These are phyloP conservation scores for Porcisia hertigi DNA, from an alignment of 208 protist genomes.

Conservation along the genomic window DNA sequence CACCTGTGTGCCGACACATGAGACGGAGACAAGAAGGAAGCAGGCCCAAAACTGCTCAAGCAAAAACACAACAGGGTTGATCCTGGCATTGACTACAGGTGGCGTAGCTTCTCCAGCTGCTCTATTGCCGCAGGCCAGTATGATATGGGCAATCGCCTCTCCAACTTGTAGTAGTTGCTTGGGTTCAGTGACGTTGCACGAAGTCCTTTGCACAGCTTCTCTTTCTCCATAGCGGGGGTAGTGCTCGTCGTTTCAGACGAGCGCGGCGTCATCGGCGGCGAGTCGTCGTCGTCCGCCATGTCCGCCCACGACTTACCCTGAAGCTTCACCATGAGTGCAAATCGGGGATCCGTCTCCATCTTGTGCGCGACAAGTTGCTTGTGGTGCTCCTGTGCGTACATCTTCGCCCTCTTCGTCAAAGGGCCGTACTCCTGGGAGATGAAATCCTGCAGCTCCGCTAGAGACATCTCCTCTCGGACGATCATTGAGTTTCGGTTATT, in stretches of 20 bases:
- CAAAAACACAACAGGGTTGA: neutral
- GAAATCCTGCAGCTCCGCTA: conserved; percentile 56
- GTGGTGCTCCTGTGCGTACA: conserved; percentile 63
- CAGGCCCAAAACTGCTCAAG: neutral
- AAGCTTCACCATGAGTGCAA: conserved; percentile 32
- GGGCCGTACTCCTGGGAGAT: conserved; percentile 69
- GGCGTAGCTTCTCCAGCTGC: conserved; percentile 45
- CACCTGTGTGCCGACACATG: neutral
- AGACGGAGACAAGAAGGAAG: neutral
- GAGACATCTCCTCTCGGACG: conserved; percentile 69
- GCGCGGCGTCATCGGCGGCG: conserved; percentile 12
- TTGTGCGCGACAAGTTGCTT: conserved; percentile 48
- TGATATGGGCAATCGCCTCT: conserved; percentile 69
- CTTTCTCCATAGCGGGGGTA: conserved; percentile 64
- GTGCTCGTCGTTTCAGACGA: conserved; percentile 38
- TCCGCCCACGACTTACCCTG: conserved; percentile 52
- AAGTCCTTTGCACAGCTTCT: conserved; percentile 63
- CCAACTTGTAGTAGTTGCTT: conserved; percentile 60
- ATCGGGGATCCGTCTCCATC: conserved; percentile 34
- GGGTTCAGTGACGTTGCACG: conserved; percentile 34
- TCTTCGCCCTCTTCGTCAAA: conserved; percentile 71
- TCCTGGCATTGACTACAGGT: conserved; percentile 3
- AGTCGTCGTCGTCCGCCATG: conserved; percentile 45
- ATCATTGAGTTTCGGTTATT: conserved; percentile 61
- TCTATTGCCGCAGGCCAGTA: conserved; percentile 72